Conservation (phyloP, 1,139 yeast species). For the Meyerozyma guilliermondii region DNA sequence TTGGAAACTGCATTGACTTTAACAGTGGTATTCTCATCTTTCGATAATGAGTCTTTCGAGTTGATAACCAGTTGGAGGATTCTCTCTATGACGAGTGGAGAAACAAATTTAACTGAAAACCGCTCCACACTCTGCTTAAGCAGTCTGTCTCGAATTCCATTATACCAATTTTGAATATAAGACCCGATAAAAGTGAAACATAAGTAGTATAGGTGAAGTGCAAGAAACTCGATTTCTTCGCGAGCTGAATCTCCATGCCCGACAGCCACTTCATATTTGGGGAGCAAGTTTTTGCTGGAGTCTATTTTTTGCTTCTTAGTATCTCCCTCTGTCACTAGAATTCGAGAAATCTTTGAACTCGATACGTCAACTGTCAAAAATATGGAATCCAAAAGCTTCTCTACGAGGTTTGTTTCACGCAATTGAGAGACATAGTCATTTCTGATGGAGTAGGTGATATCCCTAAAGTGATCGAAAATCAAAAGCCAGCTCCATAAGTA, state of each 20-base stretch:
- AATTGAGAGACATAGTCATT: slow-evolving; percentile 57
- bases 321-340: slow-evolving; percentile 14
- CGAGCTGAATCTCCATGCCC: slow-evolving; percentile 16
- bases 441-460: slow-evolving; percentile 62
- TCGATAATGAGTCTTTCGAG: slow-evolving; percentile 29
- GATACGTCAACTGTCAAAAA: slow-evolving; percentile 45
- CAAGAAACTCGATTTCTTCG: slow-evolving; percentile 29
- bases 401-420: slow-evolving; percentile 41
- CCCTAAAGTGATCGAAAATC: slow-evolving; percentile 57
- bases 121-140: slow-evolving; percentile 53
- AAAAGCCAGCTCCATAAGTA: slow-evolving; percentile 72
- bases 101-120: slow-evolving; percentile 56
- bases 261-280: slow-evolving; percentile 14
- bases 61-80: slow-evolving; percentile 54
- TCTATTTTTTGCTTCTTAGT: slow-evolving; percentile 5
- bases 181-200: slow-evolving; percentile 62
- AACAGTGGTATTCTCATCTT: slow-evolving; percentile 56
- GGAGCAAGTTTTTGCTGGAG: slow-evolving; percentile 13
- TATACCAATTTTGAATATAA: slow-evolving; percentile 67
- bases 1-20: slow-evolving; percentile 57
- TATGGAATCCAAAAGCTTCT: slow-evolving; percentile 43
- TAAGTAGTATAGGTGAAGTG: slow-evolving; percentile 54
- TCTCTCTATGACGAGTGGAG: slow-evolving; percentile 57
- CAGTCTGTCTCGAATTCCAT: slow-evolving; percentile 54
- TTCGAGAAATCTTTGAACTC: slow-evolving; percentile 27